Conservation (phyloP, 306 rosid genomes). For the Acacia acuminata region DNA sequence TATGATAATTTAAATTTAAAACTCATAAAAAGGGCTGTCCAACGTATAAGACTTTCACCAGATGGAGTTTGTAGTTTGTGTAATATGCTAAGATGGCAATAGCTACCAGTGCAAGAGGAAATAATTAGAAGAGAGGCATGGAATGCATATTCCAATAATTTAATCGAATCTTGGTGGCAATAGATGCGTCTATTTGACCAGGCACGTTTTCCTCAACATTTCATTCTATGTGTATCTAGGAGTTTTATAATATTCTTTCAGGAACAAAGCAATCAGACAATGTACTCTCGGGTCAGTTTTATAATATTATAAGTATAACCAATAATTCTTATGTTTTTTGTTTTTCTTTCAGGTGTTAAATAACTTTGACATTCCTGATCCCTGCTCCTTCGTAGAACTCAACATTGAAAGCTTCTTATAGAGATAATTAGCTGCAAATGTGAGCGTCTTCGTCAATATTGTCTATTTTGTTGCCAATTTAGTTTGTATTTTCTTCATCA, state of each 20-base stretch:
- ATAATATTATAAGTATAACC: no score
- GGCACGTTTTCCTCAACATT: no score
- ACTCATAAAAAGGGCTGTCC: no score
- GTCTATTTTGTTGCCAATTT: not conserved
- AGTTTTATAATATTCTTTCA: not conserved
- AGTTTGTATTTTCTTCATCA: conserved; percentile 9
- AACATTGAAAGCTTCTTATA: conserved; percentile 65
- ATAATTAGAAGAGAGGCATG: not conserved
- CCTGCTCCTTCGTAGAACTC: conserved; percentile 88
- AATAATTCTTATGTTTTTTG: not conserved
- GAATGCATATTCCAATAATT: not conserved
- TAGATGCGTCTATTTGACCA: no score
- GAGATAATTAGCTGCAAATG: conserved; percentile 36
- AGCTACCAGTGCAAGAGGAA: no score
- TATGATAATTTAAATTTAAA: not conserved
- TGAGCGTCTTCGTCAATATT: conserved; percentile 37
- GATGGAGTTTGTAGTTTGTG: no score
- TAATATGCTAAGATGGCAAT: no score
- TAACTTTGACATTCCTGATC: conserved; percentile 90
- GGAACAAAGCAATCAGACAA: not conserved
- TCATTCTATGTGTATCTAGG: not conserved
- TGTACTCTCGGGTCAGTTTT: conserved; percentile 5
- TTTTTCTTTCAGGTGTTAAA: conserved; percentile 62
- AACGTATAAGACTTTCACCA: no score
- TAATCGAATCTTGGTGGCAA: not conserved